Evolutionary conservation across 345 rosid species (phyloP), one percentile per base, ranked within the genome.

Genomic region (Corchorus capsularis): DNA sequence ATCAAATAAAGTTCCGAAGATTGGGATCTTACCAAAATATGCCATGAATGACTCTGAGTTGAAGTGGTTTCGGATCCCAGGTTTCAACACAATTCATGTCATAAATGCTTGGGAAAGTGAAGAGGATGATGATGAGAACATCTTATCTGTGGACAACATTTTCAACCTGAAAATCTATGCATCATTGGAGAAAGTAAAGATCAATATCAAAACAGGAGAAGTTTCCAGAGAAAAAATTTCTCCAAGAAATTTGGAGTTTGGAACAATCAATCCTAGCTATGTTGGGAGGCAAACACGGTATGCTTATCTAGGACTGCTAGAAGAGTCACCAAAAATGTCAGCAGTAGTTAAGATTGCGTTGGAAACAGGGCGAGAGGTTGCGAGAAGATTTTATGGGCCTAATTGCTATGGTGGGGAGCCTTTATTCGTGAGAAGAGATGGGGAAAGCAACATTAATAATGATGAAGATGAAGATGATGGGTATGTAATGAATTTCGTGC

Each of bases 341-440:
- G 81, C 79, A 5, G 61, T 73, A 0, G 84, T 70, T 70, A 82
- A 78, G 63, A 56, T 81, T 50, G 79, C 71, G 39, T 6, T 78
- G 63, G 77, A 71, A 49, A 65, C 16, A 1, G 79, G 73, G 54
- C 27, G 43, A 4, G 81, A 75, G 14, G 76, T 77, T 22, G 59
- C 67, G 2, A 73, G 35, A 16, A 81, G 80, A 59, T 45, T 81
- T 34, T 81, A 76, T 32, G 78, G 55, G 20, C 43, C 59, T 3
- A 63, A 72, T 56, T 63, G 79, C 74, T 78, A 8, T 47, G 84
- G 81, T 35, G 84, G 84, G 22, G 81, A 81, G 65, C 76, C 84
- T 1, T 56, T 69, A 0, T 78, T 78, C 50, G 84, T 78, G 19
- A 10, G 75, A 16, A 78, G 49, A 39, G 45, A 82, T n/a, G 17